Evolutionary conservation across 2,329 filamentous ascomycete genomes (phyloP), one percentile per base, ranked within the genome.

Genomic region (Sporothrix pallida): DNA sequence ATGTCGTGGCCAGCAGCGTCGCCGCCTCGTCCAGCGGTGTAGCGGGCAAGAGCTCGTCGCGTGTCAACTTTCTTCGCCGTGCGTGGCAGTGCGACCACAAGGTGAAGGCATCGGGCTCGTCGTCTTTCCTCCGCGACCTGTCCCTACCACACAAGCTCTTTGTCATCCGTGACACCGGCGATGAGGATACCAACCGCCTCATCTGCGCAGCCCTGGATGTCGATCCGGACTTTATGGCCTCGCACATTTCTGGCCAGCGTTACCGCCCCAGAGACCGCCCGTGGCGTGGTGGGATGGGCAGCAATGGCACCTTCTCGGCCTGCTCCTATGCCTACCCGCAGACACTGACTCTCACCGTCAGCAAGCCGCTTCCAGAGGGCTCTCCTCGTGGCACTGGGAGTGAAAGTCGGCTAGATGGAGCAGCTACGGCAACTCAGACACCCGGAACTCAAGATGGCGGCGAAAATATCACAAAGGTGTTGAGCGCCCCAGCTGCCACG

Each of bases 141-240:
- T 5, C 31, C 4, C 31, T 37, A 37, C 31, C 37, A 6, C 37
- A 8, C 13, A 37, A 70, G 5, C 70, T 80, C n/a, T 76, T 81
- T 44, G 77, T 81, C 4, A 17, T 82, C 4, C 77, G 76, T 23
- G 78, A 78, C 50, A 73, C 78, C 12, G 76, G 77, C 1, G 44
- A 52, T 10, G 76, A 77, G 1, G 78, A 78, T 23, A 54, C 74
- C 0, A 75, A 78, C 15, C 42, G 17, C 8, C n/a, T 26, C 8
- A 26, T 75, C 23, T 72, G 72, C 58, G n/a, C 48, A 2, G 76
- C 77, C 2, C 62, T 80, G 15, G 77, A 72, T 26, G 72, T 83
- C 31, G 80, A 81, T 56, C 74, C 76, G n/a, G 76, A 72, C 3
- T 81, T 83, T 63, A 46, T 82, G 62, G 78, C 80, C 3, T 80